Evolutionary conservation across 768 basidiomycete species (phyloP), one percentile per base, ranked within the genome.

Genomic region (Tricholoma flavovirens): DNA sequence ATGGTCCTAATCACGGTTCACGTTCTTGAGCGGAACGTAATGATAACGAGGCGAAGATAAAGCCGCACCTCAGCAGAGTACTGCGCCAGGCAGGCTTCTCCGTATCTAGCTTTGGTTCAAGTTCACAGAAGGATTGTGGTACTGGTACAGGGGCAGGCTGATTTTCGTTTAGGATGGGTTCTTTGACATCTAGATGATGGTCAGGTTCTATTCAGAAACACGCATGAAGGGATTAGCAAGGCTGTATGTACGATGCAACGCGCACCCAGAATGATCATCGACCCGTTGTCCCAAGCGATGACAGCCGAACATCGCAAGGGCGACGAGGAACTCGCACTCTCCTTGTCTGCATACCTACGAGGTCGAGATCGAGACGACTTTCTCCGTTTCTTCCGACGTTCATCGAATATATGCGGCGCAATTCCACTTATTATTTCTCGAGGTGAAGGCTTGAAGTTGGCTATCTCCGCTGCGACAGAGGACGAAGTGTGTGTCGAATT

Each of bases 401-500:
- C 76, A 51, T 77, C 76, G 53, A 76, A 73, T 29, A 77, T 71
- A 58, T 77, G 76, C 21, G 77, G 77, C 32, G 76, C 77, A 51
- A 77, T 75, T 9, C 74, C 76, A 36, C 67, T 72, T 56, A 78
- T 73, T 30, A 77, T 68, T 53, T 77, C 73, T 48, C 71, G 71
- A 11, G 73, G 66, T 1, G 75, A 69, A 3, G 76, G 76, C 54
- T 69, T 70, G 65, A 76, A 75, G 54, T 70, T 73, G 52, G 73
- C 71, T 57, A 74, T 72, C 12, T 70, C 70, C 36, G 69, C 64
- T 8, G 69, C 66, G 19, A 65, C 64, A 10, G 57, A 46, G 29
- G 54, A 51, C 26, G 56, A 38, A 8, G 15, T 14, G 14, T 46
- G 45, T 15, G 19, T 49, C 4, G 54, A 58, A 15, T 56, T 49